Evolutionary conservation across 2,329 filamentous ascomycete genomes (phyloP), one percentile per base, ranked within the genome.

Genomic region (Pseudogymnoascus sp.): DNA sequence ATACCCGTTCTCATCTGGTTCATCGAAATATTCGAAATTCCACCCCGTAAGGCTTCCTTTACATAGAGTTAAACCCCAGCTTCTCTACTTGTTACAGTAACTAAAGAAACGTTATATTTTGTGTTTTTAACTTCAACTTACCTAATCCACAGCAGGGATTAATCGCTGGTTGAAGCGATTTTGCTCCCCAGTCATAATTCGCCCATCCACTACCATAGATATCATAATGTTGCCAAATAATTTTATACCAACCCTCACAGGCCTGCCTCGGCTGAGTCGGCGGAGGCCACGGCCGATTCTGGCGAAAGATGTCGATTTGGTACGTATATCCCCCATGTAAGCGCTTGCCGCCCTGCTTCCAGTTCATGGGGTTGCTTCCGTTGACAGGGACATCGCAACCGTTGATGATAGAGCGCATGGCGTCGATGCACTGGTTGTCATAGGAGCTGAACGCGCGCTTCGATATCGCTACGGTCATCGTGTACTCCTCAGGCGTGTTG

Each of bases 291-390:
- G 67, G 69, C n/a, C 70, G 68, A 40, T 68, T 67, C 31, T 46
- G 23, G 14, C 65, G 60, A 50, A 61, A 66, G 40, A 66, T 53
- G 53, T 66, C 66, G 38, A 73, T 62, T 40, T 66, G 44, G 62
- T 70, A 73, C 10, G 69, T 71, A 66, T 70, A 68, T 37, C 68
- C 63, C 42, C 69, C 70, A 28, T 65, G 65, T 21, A 67, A 63
- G 10, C 63, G 70, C 59, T 64, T 64, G 34, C 71, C 70, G 46
- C 71, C 71, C 53, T 66, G 66, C 67, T 73, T 72, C 71, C 70
- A 73, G 66, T 74, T 71, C 66, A 74, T 66, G n/a, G 70, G 69
- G 66, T 72, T 74, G 34, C 69, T 62, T 21, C 21, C 21, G 21
- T 21, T 21, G 21, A 21, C 21, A 21, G 3, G 21, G 21, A 21